Base-by-base conservation (phyloP, 805 yeast species). In the Spathaspora hagerdaliae region DNA sequence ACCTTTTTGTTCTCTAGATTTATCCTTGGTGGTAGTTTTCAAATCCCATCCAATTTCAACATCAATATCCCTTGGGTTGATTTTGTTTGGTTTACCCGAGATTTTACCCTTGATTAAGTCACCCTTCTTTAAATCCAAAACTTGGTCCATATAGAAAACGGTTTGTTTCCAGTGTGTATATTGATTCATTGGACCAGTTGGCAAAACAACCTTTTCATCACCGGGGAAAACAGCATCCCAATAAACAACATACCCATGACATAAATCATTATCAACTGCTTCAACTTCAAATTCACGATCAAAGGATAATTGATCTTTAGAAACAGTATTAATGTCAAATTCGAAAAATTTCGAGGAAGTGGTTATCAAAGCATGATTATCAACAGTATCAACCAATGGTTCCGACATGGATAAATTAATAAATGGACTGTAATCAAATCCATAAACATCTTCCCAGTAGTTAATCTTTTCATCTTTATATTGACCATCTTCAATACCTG, bases 141-240 rank as follows among this genome's bases (percentile, higher is more conserved):
- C 96, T 57, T 88, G 87, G 55, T 78, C 82, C 59, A 92, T 75
- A 67, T 94, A 95, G 69, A 95, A 90, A 1, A 94, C 95, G 14
- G 97, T 87, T 72, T 94, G 99, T 67, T 94, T 95, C 99, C 99
- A 94, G 72, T 94, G 99, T 12, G 99, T 94, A 75, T 91, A 90
- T 55, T 82, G 81, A 40, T 90, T 83, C 69, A 86, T 90, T 32
- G 99, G 97, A 24, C 98, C 98, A 11, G 99, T 95, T 15, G 94
- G 84, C 63, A 94, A 91, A 31, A 71, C 72, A 47, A 92, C 84
- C 53, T 77, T 79, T 55, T 81, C 79, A 46, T 74, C 75, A 43
- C 74, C 77, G 37, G 94, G 94, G 79, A 94, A 94, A 52, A 79
- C 91, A 59, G 89, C 86, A 60, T 94, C 99, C 59, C 90, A 94